Conservation (phyloP, 2,329 filamentous ascomycete species). For the Monosporascus sp. region DNA sequence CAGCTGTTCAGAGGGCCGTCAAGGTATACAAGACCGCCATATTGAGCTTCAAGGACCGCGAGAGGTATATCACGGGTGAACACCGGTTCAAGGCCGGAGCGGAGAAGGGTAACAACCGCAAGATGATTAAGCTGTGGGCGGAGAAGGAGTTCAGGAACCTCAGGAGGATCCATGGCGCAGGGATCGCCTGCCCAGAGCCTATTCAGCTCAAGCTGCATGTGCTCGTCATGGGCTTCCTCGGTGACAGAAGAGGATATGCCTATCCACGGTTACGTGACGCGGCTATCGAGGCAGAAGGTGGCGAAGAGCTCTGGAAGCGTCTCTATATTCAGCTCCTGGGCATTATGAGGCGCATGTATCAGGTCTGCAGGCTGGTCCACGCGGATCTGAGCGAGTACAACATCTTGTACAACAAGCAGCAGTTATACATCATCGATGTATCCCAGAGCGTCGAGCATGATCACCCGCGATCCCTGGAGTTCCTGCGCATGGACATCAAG, state of each 20-base stretch:
- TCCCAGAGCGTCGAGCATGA: constrained; percentile 97
- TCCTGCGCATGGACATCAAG: constrained; percentile 97
- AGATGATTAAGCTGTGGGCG: constrained; percentile 98
- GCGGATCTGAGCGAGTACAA: constrained; percentile 99
- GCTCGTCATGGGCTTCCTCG: constrained; percentile 89
- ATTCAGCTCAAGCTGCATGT: constrained; percentile 89
- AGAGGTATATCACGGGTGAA: constrained; percentile 93
- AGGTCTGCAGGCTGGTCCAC: constrained; percentile 86
- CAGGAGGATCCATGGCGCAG: constrained; percentile 74
- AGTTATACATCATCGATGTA: constrained; percentile 92
- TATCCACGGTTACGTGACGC: constrained; percentile 87
- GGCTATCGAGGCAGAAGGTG: constrained; percentile 63
- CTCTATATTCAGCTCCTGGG: constrained; percentile 81
- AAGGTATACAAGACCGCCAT: constrained; percentile 99
- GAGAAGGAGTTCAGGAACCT: constrained; percentile 98
- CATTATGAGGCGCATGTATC: constrained; percentile 91
- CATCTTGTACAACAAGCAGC: constrained; percentile 77
- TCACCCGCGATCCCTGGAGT: constrained; percentile 87
- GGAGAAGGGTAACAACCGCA: constrained; percentile 89
- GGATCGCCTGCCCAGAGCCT: constrained; percentile 87
- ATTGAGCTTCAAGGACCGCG: constrained; percentile 94
- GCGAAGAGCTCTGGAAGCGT: constrained; percentile 66
- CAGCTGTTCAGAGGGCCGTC: constrained; percentile 73
- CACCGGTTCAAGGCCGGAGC: constrained; percentile 86
- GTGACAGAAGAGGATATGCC: constrained; percentile 79